A percentile compares a stretch with the other conserved stretches of the same genome.
Conservation (phyloP, 2,329 filamentous ascomycete genomes). For the Diaporthe batatas region DNA sequence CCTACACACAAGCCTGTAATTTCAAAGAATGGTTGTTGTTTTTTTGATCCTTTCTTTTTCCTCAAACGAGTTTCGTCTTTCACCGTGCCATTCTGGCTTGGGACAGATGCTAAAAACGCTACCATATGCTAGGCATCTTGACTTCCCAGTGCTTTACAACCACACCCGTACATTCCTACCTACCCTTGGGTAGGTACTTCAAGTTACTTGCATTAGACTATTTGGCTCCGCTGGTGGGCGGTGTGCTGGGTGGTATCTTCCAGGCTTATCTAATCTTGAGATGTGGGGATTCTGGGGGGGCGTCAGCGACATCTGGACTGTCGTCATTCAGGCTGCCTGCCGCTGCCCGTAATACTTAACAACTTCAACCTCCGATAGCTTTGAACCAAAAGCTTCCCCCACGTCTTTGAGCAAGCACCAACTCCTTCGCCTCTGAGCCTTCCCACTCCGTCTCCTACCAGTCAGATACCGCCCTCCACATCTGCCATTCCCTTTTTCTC, state of each 20-base stretch:
- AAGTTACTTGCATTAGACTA: neutral
- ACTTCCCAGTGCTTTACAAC: neutral
- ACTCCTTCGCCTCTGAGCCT: neutral
- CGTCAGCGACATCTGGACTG: constrained; percentile 26
- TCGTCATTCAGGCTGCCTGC: constrained; percentile 40
- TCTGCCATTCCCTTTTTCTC: neutral
- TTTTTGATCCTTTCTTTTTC: too few relatives aligned
- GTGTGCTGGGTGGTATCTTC: too few relatives aligned
- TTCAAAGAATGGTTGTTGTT: neutral
- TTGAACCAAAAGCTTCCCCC: neutral
- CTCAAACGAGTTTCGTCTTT: neutral
- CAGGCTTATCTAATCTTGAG: constrained; percentile 22
- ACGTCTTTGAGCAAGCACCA: neutral
- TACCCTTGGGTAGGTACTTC: too few relatives aligned
- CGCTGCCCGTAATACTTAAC: constrained; percentile 16
- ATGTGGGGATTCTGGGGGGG: neutral
- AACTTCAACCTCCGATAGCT: neutral
- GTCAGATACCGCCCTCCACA: too few relatives aligned
- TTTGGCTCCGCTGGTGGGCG: neutral
- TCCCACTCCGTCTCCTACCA: neutral
- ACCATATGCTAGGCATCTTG: neutral
- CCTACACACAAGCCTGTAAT: neutral
- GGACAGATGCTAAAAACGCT: neutral
- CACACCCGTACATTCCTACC: neutral
- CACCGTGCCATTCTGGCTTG: too few relatives aligned